Evolutionary conservation across 2,329 filamentous ascomycete genomes (phyloP), one percentile per base, ranked within the genome.

Genomic region (Polychaeton citri): DNA sequence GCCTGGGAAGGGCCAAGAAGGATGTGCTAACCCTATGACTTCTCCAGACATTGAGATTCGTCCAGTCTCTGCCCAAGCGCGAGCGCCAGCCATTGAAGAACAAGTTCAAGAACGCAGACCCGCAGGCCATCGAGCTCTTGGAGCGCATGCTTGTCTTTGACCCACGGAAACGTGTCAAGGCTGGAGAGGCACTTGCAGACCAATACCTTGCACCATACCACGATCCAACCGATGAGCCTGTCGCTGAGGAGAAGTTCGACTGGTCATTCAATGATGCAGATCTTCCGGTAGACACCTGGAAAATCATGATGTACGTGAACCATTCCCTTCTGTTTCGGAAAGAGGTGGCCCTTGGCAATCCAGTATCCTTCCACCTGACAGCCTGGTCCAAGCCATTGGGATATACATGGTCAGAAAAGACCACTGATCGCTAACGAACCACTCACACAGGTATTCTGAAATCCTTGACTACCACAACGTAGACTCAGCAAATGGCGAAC

Each of bases 201-300:
- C 83, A 88, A 48, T 98, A 98, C 60, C 81, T 98, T 33, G 75
- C 85, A 7, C 88, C 88, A 6, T 98, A 98, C 67, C 90, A 98
- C 63, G 90, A 98, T 57, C 87, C 90, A 6, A 90, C 83, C 31
- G 90, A 98, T 54, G 90, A 98, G 68, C 90, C 90, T 1, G 79
- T 86, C 12, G 84, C 90, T 16, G 84, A 94, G 42, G 87, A 95
- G 68, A 95, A 94, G 66, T 98, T 98, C 53, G 90, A 98, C 59
- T 98, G 90, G 90, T 95, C 87, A 36, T 98, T 98, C 66, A 96
- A 96, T 60, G 90, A 98, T 52, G 90, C 88, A 33, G 90, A 98
- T 57, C 68, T 98, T 38, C 88, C 90, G 1, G 87, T 96, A 34
- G 90, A 98, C 57, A 94, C 87, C n/a, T 98, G 90, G 90, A 98